Evolutionary conservation across 2,329 filamentous ascomycete genomes (phyloP), one percentile per base, ranked within the genome.

Genomic region (Sporothrix mexicana): DNA sequence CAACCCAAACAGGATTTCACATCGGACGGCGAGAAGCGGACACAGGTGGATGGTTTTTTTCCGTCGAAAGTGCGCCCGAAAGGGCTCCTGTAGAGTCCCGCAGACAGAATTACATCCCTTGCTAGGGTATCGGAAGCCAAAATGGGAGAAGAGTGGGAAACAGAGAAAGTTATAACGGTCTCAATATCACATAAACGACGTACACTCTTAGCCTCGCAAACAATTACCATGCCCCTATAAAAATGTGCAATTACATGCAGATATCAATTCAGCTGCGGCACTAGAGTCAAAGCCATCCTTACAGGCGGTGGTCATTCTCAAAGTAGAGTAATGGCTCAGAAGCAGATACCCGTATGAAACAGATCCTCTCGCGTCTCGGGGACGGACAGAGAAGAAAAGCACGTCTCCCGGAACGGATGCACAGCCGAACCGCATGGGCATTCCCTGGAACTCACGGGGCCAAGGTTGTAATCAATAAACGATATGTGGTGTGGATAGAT

Each of bases 281-380:
- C 43, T 20, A n/a, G 43, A 55, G 20, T 43, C 23, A 66, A 64
- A 64, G 71, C 66, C 71, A 72, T 36, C 71, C 71, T 69, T 55
- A 30, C 30, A 69, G 47, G 55, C 36, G 55, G 64, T 47, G 62
- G 49, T 20, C 59, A 51, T 43, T 20, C 55, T 20, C 61, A 47
- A 10, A 30, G 13, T 8, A 67, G 30, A 30, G 57, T 23, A 68
- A 49, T 23, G 45, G 45, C 6, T 47, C 23, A 53, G 45, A 20
- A 45, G 61, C 61, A 45, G 61, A n/a, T 15, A 66, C 43, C 61
- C 61, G 59, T 53, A 36, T 23, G 17, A 71, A 23, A 71, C 20
- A 23, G 41, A 13, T 17, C 43, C 10, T 66, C 41, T 20, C 61
- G 41, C 41, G 41, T 20, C 5, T 66, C 36, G 57, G 13, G 47